phyloP scores from a whole-genome alignment of 768 basidiomycete genomes.

The Leccinum broughii region DNA sequence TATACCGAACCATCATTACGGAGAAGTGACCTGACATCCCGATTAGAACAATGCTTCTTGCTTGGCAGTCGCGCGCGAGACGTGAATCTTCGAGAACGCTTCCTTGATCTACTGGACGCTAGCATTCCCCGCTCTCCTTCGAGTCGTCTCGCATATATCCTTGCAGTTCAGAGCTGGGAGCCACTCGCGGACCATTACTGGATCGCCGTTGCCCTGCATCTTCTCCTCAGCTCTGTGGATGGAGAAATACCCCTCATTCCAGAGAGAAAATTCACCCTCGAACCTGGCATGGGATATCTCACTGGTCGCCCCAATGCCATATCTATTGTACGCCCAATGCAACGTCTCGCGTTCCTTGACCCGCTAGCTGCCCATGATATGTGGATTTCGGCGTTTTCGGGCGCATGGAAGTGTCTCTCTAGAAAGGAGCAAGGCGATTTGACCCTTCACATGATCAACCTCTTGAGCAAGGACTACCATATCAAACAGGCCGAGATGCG shows the following conservation, averaged over 20 bases:
- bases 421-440: slow-evolving; percentile 87
- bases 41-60: slow-evolving; percentile 91
- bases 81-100: slow-evolving; percentile 71
- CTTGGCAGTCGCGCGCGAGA: slow-evolving; percentile 89
- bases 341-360: slow-evolving; percentile 82
- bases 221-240: slow-evolving; percentile 77
- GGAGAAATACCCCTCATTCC: slow-evolving; percentile 42
- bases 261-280: slow-evolving; percentile 41
- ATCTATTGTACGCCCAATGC: slow-evolving; percentile 70
- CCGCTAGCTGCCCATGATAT: slow-evolving; percentile 72
- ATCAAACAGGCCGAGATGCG: slow-evolving; percentile 83
- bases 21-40: slow-evolving; percentile 89
- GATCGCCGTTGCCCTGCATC: slow-evolving; percentile 88
- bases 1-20: slow-evolving; percentile 85
- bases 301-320: slow-evolving; percentile 47
- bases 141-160: slow-evolving; percentile 82
- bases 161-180: slow-evolving; percentile 96
- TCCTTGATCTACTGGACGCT: slow-evolving; percentile 87
- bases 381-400: slow-evolving; percentile 87
- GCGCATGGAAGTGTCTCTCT: slow-evolving; percentile 82
- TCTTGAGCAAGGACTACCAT: slow-evolving; percentile 94
- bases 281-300: slow-evolving; percentile 35
- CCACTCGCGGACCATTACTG: slow-evolving; percentile 89
- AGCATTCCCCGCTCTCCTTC: slow-evolving; percentile 84
- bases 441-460: slow-evolving; percentile 84